Percentiles rank a stretch among this genome's conserved stretches.
Conservation (phyloP, 495 filamentous ascomycete genomes). For the Clohesyomyces aquaticus region DNA sequence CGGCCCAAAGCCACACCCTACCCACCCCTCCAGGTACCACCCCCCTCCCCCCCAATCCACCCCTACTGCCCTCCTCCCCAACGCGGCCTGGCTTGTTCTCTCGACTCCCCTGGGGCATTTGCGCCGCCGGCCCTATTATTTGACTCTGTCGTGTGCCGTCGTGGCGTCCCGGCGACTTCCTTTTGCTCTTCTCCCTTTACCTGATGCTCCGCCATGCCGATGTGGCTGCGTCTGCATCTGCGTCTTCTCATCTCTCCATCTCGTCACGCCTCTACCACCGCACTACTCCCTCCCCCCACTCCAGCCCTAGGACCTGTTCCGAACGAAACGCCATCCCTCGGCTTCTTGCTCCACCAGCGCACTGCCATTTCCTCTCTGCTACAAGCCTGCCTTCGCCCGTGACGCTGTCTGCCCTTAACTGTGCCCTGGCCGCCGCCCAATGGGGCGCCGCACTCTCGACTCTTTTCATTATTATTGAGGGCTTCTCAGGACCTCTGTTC, state of each 20-base stretch:
- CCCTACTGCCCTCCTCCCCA: constrained; percentile 10
- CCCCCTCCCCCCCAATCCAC: neutral
- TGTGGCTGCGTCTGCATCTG: constrained; percentile 26
- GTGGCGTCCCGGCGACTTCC: constrained; percentile 27
- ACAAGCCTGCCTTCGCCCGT: constrained; percentile 5
- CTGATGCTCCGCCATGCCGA: constrained; percentile 30
- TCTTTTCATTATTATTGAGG: constrained; percentile 16
- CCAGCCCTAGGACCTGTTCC: constrained; percentile 30
- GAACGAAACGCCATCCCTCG: constrained; percentile 23
- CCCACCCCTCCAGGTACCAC: constrained; percentile 8
- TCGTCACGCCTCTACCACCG: constrained; percentile 7
- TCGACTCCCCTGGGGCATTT: constrained; percentile 6
- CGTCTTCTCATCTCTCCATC: constrained; percentile 4
- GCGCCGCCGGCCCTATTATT: constrained; percentile 21
- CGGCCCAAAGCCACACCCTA: constrained; percentile 29
- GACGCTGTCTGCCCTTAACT: constrained; percentile 13
- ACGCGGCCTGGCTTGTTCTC: constrained; percentile 23
- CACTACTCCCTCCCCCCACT: constrained; percentile 24
- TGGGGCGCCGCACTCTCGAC: constrained; percentile 21
- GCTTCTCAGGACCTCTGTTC: constrained; percentile 9
- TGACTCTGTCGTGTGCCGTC: constrained; percentile 14
- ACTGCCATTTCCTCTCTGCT: neutral
- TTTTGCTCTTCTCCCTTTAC: constrained; percentile 26
- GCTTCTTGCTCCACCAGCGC: constrained; percentile 3
- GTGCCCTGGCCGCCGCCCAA: constrained; percentile 22